phyloP scores from a whole-genome alignment of 345 rosid genomes.

The Boechera divaricarpa region DNA sequence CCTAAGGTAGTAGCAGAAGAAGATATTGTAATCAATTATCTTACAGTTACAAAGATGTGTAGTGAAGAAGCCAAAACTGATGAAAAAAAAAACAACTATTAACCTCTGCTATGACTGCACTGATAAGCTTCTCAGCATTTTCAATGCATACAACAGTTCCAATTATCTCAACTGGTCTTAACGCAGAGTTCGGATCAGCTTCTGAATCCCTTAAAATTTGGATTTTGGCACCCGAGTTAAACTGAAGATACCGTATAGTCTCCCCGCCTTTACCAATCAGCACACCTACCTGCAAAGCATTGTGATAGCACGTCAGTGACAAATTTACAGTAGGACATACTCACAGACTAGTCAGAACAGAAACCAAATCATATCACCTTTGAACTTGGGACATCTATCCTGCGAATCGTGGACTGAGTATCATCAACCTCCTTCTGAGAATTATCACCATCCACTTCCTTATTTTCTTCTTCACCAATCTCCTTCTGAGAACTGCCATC shows the following conservation, averaged over 20 bases:
- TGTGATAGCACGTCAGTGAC: background rate
- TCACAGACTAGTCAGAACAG: background rate
- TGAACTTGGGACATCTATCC: conserved; percentile 77
- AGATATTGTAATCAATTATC: background rate
- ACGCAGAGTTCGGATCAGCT: conserved; percentile 63
- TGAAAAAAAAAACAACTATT: background rate
- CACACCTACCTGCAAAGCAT: conserved; percentile 75
- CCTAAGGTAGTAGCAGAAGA: conserved; percentile 51
- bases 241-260: conserved; percentile 73
- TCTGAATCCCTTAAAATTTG: conserved; percentile 88
- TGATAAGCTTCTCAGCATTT: conserved; percentile 79
- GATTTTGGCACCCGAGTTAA: conserved; percentile 88
- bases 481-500: conserved; percentile 21
- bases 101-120: conserved; percentile 91
- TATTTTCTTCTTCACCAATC: conserved; percentile 17
- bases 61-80: conserved; percentile 10
- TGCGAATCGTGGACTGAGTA: conserved; percentile 50
- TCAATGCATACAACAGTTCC: conserved; percentile 66
- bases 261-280: conserved; percentile 92
- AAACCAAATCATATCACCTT: conserved; percentile 54
- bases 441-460: conserved; percentile 30
- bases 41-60: background rate
- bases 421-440: conserved; percentile 38
- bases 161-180: conserved; percentile 81
- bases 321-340: background rate